Base-by-base conservation (phyloP, 257 asterid species). In the Cynanchum wilfordii region DNA sequence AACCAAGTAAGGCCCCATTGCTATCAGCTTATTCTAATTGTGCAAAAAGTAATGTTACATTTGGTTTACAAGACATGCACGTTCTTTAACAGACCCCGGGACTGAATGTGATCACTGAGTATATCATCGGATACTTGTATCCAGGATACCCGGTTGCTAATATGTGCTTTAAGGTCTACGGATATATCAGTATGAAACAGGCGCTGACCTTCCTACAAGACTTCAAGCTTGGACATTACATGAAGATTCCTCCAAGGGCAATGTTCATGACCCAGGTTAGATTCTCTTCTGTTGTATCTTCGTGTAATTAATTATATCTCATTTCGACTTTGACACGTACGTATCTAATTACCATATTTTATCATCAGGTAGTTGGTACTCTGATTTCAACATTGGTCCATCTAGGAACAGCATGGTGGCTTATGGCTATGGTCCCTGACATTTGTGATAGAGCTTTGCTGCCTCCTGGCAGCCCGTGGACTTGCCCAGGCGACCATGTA, bases 131-230 rank as follows among this genome's bases (percentile, higher is more conserved):
- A n/a, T 93, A 89, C 84, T 80, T 93, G 33, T 93, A 93, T 82
- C 98, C 98, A 0, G 98, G 98, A 74, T 93, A 93, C 76, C 98
- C 98, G n/a, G 98, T 88, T 50, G 98, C 97, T 70, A 93, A 93
- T 81, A 93, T 91, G 96, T 93, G 97, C 88, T 93, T 93, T 77
- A 93, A 93, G 86, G 98, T 91, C 64, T 93, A 93, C 19, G 98
- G 97, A 13, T 87, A 79, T 76, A 93, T 93, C 85, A 89, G 97
- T 71, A 91, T 91, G 97, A 91, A 89, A 76, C 98, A 91, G 68
- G 97, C 87, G 44, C 85, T 93, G 17, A 79, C 86, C 73, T 93
- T 93, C 78, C 89, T 93, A 42, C 96, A 93, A 75, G 98, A 93
- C 84, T 82, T 93, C 70, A 93, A 93, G 84, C 98, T 93, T 52